Base-by-base conservation (phyloP, 192 early-diverging fungal species). In the Fimicolochytrium jonesii region DNA sequence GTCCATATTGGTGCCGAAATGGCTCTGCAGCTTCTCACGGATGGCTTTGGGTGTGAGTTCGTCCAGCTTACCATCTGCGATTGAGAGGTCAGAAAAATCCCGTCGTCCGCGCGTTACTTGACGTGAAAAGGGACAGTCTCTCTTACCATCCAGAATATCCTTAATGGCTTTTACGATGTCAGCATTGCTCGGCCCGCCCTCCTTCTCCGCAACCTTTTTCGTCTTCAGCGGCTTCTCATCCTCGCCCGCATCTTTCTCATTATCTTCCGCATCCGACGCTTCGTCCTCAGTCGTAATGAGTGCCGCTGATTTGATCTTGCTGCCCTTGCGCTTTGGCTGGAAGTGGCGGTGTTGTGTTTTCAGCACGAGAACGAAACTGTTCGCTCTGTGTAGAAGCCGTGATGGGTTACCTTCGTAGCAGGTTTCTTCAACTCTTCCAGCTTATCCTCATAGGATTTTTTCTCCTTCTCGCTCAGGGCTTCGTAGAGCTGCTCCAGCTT, bases 381-480 rank as follows among this genome's bases (percentile, higher is more conserved):
- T n/a, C n/a, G n/a, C n/a, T n/a, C n/a, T n/a, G n/a, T n/a, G n/a
- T n/a, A n/a, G n/a, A n/a, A n/a, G n/a, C n/a, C n/a, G n/a, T n/a
- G n/a, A n/a, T n/a, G n/a, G n/a, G n/a, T n/a, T n/a, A n/a, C n/a
- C n/a, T n/a, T n/a, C n/a, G n/a, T n/a, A n/a, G n/a, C n/a, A n/a
- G n/a, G n/a, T n/a, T n/a, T 43, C 3, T 43, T 11, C 20, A 9
- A 3, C 9, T 42, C 50, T 20, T 53, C 52, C 36, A 57, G 9
- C 53, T 47, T 43, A 11, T 55, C 53, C 52, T 66, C 64, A 57
- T 57, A 66, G 32, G 9, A 26, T 25, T 55, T 66, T 44, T 47
- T 57, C 0, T 56, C 53, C 13, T 18, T 42, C 1, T 66, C 64
- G 3, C 11, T 35, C 45, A 66, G 35, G 15, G 3, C 54, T 15